phyloP scores from a whole-genome alignment of 139 green algal genomes.

The Chlamydomonas sp. region DNA sequence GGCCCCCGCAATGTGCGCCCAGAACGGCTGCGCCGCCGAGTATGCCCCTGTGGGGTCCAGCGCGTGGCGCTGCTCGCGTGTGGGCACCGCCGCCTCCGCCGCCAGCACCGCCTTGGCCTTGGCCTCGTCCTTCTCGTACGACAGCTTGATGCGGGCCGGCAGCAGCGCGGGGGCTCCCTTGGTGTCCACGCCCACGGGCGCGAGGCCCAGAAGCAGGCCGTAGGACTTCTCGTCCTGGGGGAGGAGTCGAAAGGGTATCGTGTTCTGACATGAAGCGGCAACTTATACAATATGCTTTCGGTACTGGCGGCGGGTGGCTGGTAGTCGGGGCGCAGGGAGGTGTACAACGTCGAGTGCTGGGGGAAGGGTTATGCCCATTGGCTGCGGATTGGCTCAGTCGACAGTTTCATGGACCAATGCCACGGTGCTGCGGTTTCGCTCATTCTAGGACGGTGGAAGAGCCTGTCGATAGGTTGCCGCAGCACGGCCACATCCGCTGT shows the following conservation, averaged over 20 bases:
- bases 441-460: background rate
- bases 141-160: conserved; percentile 57
- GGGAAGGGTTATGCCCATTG: too few relatives aligned
- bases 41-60: conserved; percentile 69
- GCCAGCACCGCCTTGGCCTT: conserved; percentile 32
- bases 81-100: conserved; percentile 41
- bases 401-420: too few relatives aligned
- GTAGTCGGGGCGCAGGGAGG: too few relatives aligned
- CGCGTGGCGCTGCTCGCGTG: conserved; percentile 33
- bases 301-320: too few relatives aligned
- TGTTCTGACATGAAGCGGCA: too few relatives aligned
- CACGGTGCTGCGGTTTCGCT: too few relatives aligned
- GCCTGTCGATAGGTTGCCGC: background rate
- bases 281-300: too few relatives aligned
- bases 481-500: too few relatives aligned
- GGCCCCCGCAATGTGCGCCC: conserved; percentile 58
- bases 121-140: conserved; percentile 40
- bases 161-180: conserved; percentile 77
- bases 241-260: background rate
- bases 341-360: background rate
- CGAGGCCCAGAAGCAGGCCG: conserved; percentile 49
- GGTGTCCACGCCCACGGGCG: conserved; percentile 58
- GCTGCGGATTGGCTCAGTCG: too few relatives aligned
- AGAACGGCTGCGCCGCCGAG: conserved; percentile 73
- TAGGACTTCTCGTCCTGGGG: conserved; percentile 37